A percentile compares a stretch with the other conserved stretches of the same genome.
These are phyloP conservation scores for Xylaria sp. DNA, from an alignment of 2,329 filamentous ascomycete genomes.

Conservation along the genomic window DNA sequence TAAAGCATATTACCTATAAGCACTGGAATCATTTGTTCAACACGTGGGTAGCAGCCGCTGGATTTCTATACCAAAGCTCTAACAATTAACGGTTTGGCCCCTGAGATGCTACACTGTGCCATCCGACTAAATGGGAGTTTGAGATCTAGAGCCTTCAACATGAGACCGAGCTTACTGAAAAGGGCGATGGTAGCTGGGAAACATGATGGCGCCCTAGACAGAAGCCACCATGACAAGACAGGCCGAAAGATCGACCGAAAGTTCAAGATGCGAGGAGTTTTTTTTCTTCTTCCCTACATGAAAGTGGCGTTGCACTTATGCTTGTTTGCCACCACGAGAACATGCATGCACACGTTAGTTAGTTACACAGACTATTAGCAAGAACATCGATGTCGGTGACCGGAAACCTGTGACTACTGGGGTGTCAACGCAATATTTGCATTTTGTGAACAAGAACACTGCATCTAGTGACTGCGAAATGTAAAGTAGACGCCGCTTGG, in stretches of 20 bases:
- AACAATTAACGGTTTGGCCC: constrained; percentile 10
- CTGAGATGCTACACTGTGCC: neutral
- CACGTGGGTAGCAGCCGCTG: too few species aligned
- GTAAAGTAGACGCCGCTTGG: neutral
- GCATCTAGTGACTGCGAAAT: neutral
- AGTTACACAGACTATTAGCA: neutral
- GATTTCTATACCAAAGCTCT: neutral
- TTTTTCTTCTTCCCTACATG: neutral
- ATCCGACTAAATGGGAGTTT: neutral
- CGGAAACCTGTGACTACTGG: neutral
- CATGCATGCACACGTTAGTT: too few species aligned
- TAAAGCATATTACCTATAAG: too few species aligned
- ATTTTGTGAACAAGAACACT: neutral
- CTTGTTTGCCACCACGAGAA: neutral
- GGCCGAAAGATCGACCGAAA: constrained; percentile 3
- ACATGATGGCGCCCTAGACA: constrained; percentile 14
- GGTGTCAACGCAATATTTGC: neutral
- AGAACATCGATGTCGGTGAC: too few species aligned
- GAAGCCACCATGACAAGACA: neutral
- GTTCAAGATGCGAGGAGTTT: neutral
- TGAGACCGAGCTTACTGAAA: constrained; percentile 8
- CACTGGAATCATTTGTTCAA: too few species aligned
- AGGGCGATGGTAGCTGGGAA: constrained; percentile 9
- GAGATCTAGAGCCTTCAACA: neutral
- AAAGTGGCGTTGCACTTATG: neutral